These are phyloP conservation scores for Madurella mycetomatis DNA, from an alignment of 2,329 filamentous ascomycete species.

Conservation along the genomic window DNA sequence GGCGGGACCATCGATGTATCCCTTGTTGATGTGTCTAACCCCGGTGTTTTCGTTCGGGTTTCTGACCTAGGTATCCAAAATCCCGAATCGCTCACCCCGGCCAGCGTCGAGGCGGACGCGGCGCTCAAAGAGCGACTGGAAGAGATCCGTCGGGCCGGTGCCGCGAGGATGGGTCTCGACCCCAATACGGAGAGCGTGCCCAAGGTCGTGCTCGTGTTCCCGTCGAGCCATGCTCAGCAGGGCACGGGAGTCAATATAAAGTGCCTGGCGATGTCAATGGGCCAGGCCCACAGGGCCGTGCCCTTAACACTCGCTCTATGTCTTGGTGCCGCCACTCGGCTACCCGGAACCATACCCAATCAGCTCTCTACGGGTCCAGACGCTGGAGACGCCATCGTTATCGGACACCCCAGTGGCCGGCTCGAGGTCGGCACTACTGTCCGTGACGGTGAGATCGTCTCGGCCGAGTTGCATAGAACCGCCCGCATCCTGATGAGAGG, in stretches of 20 bases:
- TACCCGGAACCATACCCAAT: conserved; percentile 40
- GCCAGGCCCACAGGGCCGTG: conserved; percentile 42
- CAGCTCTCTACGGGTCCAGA: conserved; percentile 25
- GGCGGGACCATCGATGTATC: conserved; percentile 31
- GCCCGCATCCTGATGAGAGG: conserved; percentile 49
- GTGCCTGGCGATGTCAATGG: conserved; percentile 44
- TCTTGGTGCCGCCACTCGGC: conserved; percentile 36
- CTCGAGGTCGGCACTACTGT: conserved; percentile 44
- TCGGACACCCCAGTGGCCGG: conserved; percentile 45
- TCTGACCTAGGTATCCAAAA: conserved; percentile 29
- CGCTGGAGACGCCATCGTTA: conserved; percentile 32
- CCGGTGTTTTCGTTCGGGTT: conserved; percentile 38
- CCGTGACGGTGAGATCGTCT: conserved; percentile 36
- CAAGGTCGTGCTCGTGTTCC: conserved; percentile 43
- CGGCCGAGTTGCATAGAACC: conserved; percentile 44
- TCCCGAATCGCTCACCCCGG: conserved; percentile 22
- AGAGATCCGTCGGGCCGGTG: conserved; percentile 35
- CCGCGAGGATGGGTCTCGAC: conserved; percentile 38
- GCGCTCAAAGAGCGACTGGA: conserved; percentile 33
- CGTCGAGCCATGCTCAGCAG: conserved; percentile 23
- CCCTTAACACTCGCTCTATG: conserved; percentile 40
- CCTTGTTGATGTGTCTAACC: conserved; percentile 40
- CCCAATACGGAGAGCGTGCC: conserved; percentile 36
- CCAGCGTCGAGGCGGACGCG: conserved; percentile 31
- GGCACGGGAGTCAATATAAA: conserved; percentile 35